phyloP scores from a whole-genome alignment of 1,139 yeast species.

The Hanseniaspora gamundiae region DNA sequence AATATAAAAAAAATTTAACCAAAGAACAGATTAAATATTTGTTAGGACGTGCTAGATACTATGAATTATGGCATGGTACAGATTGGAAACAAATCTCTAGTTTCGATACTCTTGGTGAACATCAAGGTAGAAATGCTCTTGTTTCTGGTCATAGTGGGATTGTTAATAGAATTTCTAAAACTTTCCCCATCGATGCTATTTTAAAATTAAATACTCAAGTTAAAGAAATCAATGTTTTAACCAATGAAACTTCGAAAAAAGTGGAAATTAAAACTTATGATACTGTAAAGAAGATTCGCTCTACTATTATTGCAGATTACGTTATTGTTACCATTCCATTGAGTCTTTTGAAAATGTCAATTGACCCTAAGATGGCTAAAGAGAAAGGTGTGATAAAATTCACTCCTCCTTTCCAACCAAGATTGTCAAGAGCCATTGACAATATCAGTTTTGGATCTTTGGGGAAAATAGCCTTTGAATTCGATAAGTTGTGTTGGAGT shows the following conservation, averaged over 20 bases:
- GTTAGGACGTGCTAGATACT: constrained; percentile 39
- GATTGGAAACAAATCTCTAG: constrained; percentile 57
- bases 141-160: constrained; percentile 44
- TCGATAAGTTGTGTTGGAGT: constrained; percentile 59
- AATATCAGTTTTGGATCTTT: constrained; percentile 55
- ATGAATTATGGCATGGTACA: constrained; percentile 73
- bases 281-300: background rate
- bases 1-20: constrained; percentile 37
- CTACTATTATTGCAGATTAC: constrained; percentile 32
- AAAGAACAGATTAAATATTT: constrained; percentile 39
- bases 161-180: constrained; percentile 32
- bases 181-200: constrained; percentile 30
- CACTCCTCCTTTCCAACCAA: constrained; percentile 44
- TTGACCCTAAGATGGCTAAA: constrained; percentile 27
- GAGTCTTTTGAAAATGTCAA: constrained; percentile 38
- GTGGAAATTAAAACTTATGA: constrained; percentile 13
- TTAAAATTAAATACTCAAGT: constrained; percentile 38
- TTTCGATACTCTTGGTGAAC: constrained; percentile 50
- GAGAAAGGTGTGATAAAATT: constrained; percentile 35
- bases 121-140: constrained; percentile 64
- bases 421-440: constrained; percentile 33
- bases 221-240: constrained; percentile 24
- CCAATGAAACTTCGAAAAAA: constrained; percentile 8
- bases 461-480: constrained; percentile 71
- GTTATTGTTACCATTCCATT: constrained; percentile 68